phyloP scores from a whole-genome alignment of 1,284 basidiomycete species.

The Marasmius sp. region DNA sequence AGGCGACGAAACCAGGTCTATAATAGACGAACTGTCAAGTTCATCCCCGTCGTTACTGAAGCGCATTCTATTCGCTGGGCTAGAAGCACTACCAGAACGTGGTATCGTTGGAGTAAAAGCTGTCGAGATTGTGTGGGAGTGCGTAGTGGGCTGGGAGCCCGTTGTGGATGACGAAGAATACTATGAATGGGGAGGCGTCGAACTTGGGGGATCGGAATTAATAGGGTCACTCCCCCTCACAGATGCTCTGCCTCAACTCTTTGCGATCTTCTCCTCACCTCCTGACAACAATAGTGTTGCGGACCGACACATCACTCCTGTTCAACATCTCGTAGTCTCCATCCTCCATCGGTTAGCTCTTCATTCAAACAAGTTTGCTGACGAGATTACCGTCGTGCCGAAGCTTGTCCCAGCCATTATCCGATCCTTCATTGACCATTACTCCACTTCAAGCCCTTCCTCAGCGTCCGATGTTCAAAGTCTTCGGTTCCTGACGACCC shows the following conservation, averaged over 20 bases:
- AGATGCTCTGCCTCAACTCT: conserved; percentile 53
- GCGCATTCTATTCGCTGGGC: conserved; percentile 63
- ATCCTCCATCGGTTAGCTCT: conserved; percentile 64
- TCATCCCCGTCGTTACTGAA: conserved; percentile 27
- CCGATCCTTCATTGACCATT: conserved; percentile 54
- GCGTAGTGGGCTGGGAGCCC: conserved; percentile 59
- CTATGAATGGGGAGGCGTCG: conserved; percentile 35
- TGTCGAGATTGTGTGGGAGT: conserved; percentile 71
- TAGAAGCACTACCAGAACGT: conserved; percentile 64
- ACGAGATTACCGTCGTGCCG: conserved; percentile 51
- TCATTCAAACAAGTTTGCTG: conserved; percentile 55
- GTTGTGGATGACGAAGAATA: conserved; percentile 21
- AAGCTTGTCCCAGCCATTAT: conserved; percentile 56
- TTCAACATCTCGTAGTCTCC: conserved; percentile 58
- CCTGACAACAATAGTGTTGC: conserved; percentile 37
- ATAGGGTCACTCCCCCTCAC: conserved; percentile 53
- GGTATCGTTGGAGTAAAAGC: conserved; percentile 68
- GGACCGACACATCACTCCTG: conserved; percentile 37
- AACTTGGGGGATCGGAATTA: conserved; percentile 41
- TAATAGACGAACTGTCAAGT: conserved; percentile 1
- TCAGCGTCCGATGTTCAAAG: conserved; percentile 50
- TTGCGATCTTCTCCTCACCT: conserved; percentile 23
- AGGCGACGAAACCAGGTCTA: conserved; percentile 39
- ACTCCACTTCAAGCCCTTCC: conserved; percentile 38
- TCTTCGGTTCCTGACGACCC: conserved; percentile 58